Evolutionary conservation across 2,329 filamentous ascomycete species (phyloP).

Genomic region (Blastomyces silverae): DNA sequence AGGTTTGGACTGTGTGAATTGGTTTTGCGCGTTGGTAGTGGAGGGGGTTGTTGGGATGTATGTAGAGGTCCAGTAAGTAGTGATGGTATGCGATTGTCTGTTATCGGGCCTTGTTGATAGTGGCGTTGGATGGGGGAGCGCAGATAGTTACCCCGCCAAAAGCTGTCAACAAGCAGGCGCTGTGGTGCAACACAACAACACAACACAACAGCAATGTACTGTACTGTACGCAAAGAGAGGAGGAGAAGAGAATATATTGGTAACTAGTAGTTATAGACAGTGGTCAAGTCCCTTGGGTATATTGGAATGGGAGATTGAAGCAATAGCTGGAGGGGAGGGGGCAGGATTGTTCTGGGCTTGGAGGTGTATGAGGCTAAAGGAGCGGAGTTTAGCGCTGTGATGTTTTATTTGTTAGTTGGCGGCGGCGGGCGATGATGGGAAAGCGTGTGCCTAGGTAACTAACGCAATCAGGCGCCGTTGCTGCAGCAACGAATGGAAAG

Average conservation of each 20-base stretch:
- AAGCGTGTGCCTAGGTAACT: too few relatives aligned
- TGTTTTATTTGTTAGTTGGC: not conserved
- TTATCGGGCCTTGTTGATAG: slow-evolving; percentile 2
- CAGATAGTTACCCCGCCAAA: slow-evolving; percentile 4
- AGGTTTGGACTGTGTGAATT: not conserved
- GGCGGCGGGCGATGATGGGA: not conserved
- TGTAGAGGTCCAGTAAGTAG: too few relatives aligned
- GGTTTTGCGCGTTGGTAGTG: not conserved
- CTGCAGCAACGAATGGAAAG: not conserved
- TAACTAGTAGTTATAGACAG: not conserved
- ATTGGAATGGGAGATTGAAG: not conserved
- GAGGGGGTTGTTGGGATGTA: not conserved
- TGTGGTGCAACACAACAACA: too few relatives aligned
- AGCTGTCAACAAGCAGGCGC: slow-evolving; percentile 3
- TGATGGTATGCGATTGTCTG: not conserved
- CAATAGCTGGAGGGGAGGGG: not conserved
- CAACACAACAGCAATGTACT: too few relatives aligned
- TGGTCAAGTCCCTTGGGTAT: not conserved
- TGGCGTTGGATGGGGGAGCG: not conserved
- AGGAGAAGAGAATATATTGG: not conserved
- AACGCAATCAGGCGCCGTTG: slow-evolving; percentile 3
- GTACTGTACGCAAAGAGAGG: not conserved
- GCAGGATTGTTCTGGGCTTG: not conserved
- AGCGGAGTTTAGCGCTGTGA: too few relatives aligned
- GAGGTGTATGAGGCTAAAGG: not conserved